Evolutionary conservation across 164 flowering plant genomes (phyloP).

Genomic region (Magnolia changhungtana): DNA sequence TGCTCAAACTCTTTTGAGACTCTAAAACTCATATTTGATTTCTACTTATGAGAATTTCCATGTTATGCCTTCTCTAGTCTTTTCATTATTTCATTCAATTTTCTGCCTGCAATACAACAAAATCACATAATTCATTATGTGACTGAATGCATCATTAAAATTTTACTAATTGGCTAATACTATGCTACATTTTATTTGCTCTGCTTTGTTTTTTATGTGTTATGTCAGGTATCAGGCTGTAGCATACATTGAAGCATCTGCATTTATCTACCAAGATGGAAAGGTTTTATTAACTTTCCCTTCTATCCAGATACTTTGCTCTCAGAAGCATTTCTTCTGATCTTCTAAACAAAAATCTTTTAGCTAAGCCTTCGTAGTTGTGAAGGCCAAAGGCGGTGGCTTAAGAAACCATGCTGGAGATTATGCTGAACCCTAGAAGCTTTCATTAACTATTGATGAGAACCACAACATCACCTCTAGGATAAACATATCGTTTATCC

Average conservation of each 20-base stretch:
- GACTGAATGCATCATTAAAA: no score
- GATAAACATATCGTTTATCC: no score
- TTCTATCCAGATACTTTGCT: not conserved
- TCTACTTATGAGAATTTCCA: not conserved
- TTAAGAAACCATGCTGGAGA: no score
- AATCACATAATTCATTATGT: no score
- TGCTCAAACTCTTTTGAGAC: no score
- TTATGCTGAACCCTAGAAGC: no score
- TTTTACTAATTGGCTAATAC: no score
- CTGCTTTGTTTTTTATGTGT: not conserved
- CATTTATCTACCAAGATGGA: slow-evolving; percentile 93
- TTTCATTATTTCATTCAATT: not conserved
- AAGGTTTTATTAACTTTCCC: slow-evolving; percentile 48
- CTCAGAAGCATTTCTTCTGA: not conserved
- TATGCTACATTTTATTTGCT: not conserved
- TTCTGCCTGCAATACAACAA: no score
- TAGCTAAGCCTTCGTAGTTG: not conserved
- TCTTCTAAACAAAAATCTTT: not conserved
- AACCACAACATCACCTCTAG: no score
- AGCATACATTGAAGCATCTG: slow-evolving; percentile 98
- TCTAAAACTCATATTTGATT: no score
- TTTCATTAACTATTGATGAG: no score
- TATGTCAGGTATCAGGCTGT: slow-evolving; percentile 86
- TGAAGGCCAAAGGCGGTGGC: not conserved
- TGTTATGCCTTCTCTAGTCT: not conserved